Evolutionary conservation across 306 rosid species (phyloP), one percentile per base, ranked within the genome.

Genomic region (Vicia villosa): DNA sequence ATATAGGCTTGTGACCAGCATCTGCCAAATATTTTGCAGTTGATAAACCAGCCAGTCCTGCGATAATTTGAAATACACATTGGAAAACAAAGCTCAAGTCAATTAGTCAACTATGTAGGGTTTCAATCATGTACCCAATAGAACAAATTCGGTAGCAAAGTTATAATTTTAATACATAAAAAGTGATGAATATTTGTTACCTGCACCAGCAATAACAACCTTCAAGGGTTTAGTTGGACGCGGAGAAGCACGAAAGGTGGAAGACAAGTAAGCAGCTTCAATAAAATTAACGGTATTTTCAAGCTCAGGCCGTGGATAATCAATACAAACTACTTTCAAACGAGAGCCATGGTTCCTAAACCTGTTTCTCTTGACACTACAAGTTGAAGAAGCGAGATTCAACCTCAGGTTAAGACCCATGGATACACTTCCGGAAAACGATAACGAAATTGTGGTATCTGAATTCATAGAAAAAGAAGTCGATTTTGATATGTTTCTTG

Each of bases 21-120:
- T 94, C 98, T 28, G 97, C 97, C 86, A 94, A 83, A 80, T 94
- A 94, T 63, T 94, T 94, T 43, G 98, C 98, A 67, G 98, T 88
- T 26, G 97, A 87, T 58, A 94, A 88, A 72, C 98, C 98, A 74
- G 96, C 98, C 87, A 92, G 69, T 68, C 98, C 98, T 92, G 83
- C 26, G 66, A 67, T 51, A 71, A 70, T 72, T 70, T 38, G 63
- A 70, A 76, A 55, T 28, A 60, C 30, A 16, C 16, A 42, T 42
- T 12, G 12, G 15, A 42, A 42, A 5, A 42, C 15, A 42, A 42
- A 13, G 6, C 15, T 42, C 47, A 41, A 41, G 46, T 41, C 46
- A 41, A 41, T 12, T 11, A 41, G 24, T 69, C 70, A n/a, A n/a
- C n/a, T n/a, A n/a, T n/a, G n/a, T n/a, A n/a, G n/a, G n/a, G n/a